A percentile compares a stretch with the other conserved stretches of the same genome.
phyloP scores from a whole-genome alignment of 2,329 filamentous ascomycete species.

The Didymella sp. region DNA sequence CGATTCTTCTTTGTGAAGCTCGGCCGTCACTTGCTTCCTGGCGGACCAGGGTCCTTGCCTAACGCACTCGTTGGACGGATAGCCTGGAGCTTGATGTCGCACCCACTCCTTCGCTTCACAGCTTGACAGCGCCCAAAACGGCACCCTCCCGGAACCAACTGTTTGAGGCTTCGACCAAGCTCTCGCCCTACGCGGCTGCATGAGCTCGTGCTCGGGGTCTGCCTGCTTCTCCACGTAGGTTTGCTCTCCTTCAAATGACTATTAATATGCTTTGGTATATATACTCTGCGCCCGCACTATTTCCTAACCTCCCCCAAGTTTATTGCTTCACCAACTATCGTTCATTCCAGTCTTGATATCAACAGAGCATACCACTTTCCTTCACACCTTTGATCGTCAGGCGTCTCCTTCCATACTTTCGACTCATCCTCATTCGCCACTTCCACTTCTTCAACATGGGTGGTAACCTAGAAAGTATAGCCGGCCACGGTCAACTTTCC shows the following conservation, averaged over 20 bases:
- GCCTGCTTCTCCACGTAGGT: conserved; percentile 48
- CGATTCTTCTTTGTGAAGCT: conserved; percentile 32
- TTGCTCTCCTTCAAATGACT: conserved; percentile 39
- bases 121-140: conserved; percentile 50
- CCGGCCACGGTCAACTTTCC: conserved; percentile 53
- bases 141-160: conserved; percentile 49
- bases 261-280: conserved; percentile 42
- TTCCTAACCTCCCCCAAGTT: conserved; percentile 23
- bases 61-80: conserved; percentile 39
- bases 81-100: conserved; percentile 44
- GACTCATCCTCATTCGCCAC: conserved; percentile 27
- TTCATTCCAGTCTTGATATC: conserved; percentile 20
- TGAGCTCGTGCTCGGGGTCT: conserved; percentile 44
- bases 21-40: conserved; percentile 40
- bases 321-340: conserved; percentile 14
- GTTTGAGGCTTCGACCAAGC: conserved; percentile 50
- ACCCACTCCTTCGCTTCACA: conserved; percentile 47
- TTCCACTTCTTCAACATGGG: conserved; percentile 50
- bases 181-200: conserved; percentile 45
- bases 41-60: conserved; percentile 36
- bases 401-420: conserved; percentile 1
- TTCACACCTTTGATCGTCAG: neutral
- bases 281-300: conserved; percentile 34
- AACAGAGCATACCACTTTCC: conserved; percentile 6
- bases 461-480: conserved; percentile 51